Evolutionary conservation across 148 eudicot genomes (phyloP), one percentile per base, ranked within the genome.

Genomic region (Euryodendron excelsum): DNA sequence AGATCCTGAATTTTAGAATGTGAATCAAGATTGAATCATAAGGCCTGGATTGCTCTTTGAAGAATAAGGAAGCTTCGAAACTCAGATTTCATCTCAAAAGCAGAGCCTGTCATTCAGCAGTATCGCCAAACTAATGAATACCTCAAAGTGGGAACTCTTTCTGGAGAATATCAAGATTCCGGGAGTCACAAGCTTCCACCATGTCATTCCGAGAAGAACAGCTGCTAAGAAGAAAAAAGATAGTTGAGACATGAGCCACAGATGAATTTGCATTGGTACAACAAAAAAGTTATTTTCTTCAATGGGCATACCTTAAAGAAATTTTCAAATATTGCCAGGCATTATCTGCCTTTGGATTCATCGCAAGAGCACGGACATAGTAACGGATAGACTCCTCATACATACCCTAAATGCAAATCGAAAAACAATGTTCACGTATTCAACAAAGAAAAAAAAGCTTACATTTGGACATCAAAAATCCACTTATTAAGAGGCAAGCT

Each of bases 301-400:
- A 33, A 30, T 17, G 59, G 69, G 55, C 10, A 64, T 86, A 96
- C 99, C 98, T 96, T 83, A 96, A 79, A 52, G 98, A 93, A 72
- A 96, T 93, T 87, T 95, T 92, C 83, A 96, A 81, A 80, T 96
- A 96, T 77, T 93, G 98, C 99, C 99, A 96, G 53, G 98, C 98
- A 80, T 93, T 96, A 83, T 96, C 99, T 34, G 99, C 99, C 82
- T 93, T 96, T 64, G 99, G 99, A 80, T 93, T 96, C 98, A 96
- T 96, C 37, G 95, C 79, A 20, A 96, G 88, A 20, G 99, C 99
- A 20, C 98, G 94, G 34, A 96, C 98, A 82, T 96, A 96, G 84
- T 91, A 96, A 47, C 97, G 90, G 45, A 96, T 90, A 33, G 99
- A 96, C 44, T 96, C 97, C 85, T 96, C 97, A 37, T 90, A 90